Percentiles rank a stretch among this genome's conserved stretches.
These are phyloP conservation scores for Ministeria vibrans DNA, from an alignment of 78 protist genomes.

Conservation along the genomic window DNA sequence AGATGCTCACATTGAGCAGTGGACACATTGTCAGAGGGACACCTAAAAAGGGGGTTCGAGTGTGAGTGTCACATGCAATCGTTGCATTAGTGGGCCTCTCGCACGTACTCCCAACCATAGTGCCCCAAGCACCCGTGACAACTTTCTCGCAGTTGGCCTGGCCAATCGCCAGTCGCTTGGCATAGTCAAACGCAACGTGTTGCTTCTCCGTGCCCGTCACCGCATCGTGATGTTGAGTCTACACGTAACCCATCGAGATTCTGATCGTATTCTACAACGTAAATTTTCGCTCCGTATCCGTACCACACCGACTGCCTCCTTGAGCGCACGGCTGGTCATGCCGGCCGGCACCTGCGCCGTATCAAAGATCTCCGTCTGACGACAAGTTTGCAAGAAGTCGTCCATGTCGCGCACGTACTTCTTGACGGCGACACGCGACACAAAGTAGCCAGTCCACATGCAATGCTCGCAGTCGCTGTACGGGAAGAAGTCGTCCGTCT, in stretches of 20 bases:
- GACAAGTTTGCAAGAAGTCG: conserved; percentile 30
- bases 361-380: conserved; percentile 26
- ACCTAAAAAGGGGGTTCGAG: too few relatives aligned
- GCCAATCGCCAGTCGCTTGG: conserved; percentile 48
- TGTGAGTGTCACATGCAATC: too few relatives aligned
- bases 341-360: too few relatives aligned
- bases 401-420: conserved; percentile 39
- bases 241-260: too few relatives aligned
- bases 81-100: too few relatives aligned
- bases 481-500: conserved; percentile 83
- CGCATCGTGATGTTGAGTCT: conserved; percentile 89
- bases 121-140: background rate
- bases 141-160: background rate
- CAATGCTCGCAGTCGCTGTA: conserved; percentile 57
- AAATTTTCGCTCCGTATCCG: too few relatives aligned
- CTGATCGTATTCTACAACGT: too few relatives aligned
- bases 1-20: conserved; percentile 21
- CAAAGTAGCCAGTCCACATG: conserved; percentile 89
- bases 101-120: too few relatives aligned
- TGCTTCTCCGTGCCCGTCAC: conserved; percentile 76
- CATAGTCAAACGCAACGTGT: conserved; percentile 76
- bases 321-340: too few relatives aligned
- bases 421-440: conserved; percentile 70
- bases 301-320: conserved; percentile 37
- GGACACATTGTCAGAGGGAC: background rate